Evolutionary conservation across 2,329 filamentous ascomycete species (phyloP).

Genomic region (Shiraia sp.): DNA sequence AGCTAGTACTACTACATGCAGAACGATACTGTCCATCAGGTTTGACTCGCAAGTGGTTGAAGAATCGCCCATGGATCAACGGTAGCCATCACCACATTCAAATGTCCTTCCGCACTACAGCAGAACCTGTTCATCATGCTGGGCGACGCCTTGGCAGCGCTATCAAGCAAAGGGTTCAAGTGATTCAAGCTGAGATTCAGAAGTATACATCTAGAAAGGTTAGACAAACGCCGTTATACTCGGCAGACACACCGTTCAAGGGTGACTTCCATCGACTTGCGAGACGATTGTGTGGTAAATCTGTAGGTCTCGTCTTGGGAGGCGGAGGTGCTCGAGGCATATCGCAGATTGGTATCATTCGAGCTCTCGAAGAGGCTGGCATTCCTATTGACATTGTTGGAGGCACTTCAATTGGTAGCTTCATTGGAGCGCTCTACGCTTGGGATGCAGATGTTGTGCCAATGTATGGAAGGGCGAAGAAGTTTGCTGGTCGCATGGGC

Average conservation of each 20-base stretch:
- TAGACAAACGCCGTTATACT: constrained; percentile 86
- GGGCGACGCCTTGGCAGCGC: constrained; percentile 80
- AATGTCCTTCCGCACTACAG: constrained; percentile 81
- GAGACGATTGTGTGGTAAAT: constrained; percentile 87
- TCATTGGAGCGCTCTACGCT: constrained; percentile 93
- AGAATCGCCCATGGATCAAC: constrained; percentile 94
- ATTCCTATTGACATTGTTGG: constrained; percentile 95
- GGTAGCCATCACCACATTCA: constrained; percentile 97
- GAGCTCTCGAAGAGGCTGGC: constrained; percentile 91
- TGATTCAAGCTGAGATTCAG: constrained; percentile 93
- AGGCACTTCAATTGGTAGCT: constrained; percentile 93
- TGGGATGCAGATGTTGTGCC: constrained; percentile 95
- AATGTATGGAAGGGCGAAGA: constrained; percentile 95
- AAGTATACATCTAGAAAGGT: constrained; percentile 95
- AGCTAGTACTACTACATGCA: constrained; percentile 84
- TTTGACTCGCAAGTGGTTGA: constrained; percentile 82
- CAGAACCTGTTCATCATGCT: constrained; percentile 75
- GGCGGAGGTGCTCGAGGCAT: constrained; percentile 92
- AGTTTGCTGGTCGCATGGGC: constrained; percentile 97
- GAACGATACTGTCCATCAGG: constrained; percentile 87
- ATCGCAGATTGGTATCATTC: constrained; percentile 89
- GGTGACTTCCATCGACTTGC: constrained; percentile 95
- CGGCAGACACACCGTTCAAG: constrained; percentile 89
- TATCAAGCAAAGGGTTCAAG: constrained; percentile 90
- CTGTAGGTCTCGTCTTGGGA: constrained; percentile 89